Base-by-base conservation (phyloP, 495 filamentous ascomycete genomes). In the Durotheca rogersii region DNA sequence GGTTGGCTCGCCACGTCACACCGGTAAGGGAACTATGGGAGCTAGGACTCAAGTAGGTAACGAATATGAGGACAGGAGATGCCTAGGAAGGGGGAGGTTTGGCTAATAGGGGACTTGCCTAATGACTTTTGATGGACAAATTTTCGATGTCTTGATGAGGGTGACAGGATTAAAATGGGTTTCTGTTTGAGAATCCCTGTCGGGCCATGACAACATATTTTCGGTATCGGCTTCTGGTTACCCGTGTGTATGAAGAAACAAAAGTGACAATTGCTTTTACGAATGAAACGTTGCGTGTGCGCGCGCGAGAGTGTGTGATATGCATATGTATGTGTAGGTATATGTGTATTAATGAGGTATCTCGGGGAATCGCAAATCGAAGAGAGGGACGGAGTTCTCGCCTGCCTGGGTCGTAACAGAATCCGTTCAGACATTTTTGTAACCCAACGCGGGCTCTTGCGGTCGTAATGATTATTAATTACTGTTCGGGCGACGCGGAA, bases 201-300 rank as follows among this genome's bases (percentile, higher is more conserved):
- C 45, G 56, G 46, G 35, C 56, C 48, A 19, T 37, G 34, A n/a
- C n/a, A n/a, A n/a, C n/a, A n/a, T n/a, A n/a, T 39, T 59, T 34
- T 41, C 35, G 34, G 41, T 50, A n/a, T n/a, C n/a, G 49, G 45
- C 50, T 51, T 50, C 7, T 37, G 56, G 56, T 53, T 53, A 59
- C 45, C 53, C 50, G 50, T 43, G 39, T 59, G 56, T 59, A 59
- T 53, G 56, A 59, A 50, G 34, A 51, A 37, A 39, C 55, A 58
- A 47, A 34, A 39, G 23, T 38, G 50, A 41, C 36, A 29, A 18
- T 53, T 59, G 45, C 34, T 43, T 53, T 51, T 41, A 59, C 41
- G 56, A 59, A 53, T 53, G 49, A 58, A 15, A 58, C 41, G 55
- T 23, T 45, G 36, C 33, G n/a, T 10, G 23, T 15, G n/a, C 20